Evolutionary conservation across 805 yeast species (phyloP).

Genomic region (Hermanozyma aechmeae): DNA sequence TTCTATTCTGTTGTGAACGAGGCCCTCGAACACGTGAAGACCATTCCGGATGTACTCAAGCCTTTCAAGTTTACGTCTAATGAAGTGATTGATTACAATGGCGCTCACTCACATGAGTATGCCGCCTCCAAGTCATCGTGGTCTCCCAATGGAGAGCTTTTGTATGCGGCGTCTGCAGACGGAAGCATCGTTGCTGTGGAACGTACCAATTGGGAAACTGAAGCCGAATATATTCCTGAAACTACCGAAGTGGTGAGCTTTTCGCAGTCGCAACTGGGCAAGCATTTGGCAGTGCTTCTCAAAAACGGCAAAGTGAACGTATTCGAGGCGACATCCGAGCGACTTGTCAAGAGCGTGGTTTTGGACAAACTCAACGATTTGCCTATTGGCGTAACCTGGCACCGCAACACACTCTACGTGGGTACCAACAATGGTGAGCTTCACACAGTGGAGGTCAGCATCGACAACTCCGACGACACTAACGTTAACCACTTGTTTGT

Average conservation of each 20-base stretch:
- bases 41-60: constrained; percentile 33
- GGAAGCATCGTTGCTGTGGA: neutral
- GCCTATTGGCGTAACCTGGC: constrained; percentile 22
- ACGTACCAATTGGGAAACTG: neutral
- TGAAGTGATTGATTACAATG: constrained; percentile 26
- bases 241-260: neutral
- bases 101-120: constrained; percentile 36
- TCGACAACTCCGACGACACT: constrained; percentile 2
- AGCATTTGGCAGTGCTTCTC: constrained; percentile 49
- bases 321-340: constrained; percentile 39
- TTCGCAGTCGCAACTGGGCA: too few species aligned
- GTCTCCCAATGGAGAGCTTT: constrained; percentile 60
- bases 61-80: constrained; percentile 22
- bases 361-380: constrained; percentile 5
- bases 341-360: constrained; percentile 15
- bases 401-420: constrained; percentile 19
- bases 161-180: constrained; percentile 54
- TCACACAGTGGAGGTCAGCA: constrained; percentile 12
- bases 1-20: constrained; percentile 49
- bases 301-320: constrained; percentile 42
- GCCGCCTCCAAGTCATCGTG: constrained; percentile 52
- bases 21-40: constrained; percentile 41
- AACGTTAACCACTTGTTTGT: constrained; percentile 9
- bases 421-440: constrained; percentile 38
- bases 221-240: neutral